phyloP scores from a whole-genome alignment of 768 basidiomycete species.

The Suillus paluster region DNA sequence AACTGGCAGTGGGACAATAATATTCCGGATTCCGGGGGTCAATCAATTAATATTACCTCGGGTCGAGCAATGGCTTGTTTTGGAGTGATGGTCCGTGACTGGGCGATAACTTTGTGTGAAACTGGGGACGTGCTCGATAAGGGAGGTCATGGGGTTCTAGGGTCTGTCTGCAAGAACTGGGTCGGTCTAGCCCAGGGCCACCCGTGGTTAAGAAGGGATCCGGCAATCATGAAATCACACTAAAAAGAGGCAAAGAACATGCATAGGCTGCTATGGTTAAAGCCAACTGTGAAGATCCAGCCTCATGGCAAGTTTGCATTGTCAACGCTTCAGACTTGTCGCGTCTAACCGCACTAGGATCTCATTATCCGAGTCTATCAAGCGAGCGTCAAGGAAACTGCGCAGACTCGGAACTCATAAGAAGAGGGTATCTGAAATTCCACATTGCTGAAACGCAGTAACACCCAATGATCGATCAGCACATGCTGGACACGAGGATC shows the following conservation, averaged over 20 bases:
- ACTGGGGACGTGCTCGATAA: background rate
- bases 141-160: slow-evolving; percentile 6
- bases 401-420: background rate
- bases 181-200: background rate
- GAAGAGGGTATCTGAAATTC: background rate
- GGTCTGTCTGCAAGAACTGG: slow-evolving; percentile 1
- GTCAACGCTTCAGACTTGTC: background rate
- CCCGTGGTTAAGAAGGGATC: background rate
- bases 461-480: too few species aligned
- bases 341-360: background rate
- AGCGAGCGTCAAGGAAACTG: background rate
- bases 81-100: slow-evolving; percentile 5
- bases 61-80: background rate
- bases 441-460: too few species aligned
- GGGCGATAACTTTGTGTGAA: slow-evolving; percentile 9
- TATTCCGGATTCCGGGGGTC: background rate
- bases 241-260: background rate
- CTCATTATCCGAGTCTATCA: background rate
- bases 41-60: slow-evolving; percentile 8
- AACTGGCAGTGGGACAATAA: slow-evolving; percentile 1
- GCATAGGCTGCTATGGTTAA: slow-evolving; percentile 9
- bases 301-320: background rate
- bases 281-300: background rate
- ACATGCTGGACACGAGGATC: too few species aligned
- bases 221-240: background rate